phyloP scores from a whole-genome alignment of 23 red algal species.

The Cyanidiococcus yangmingshanensis region DNA sequence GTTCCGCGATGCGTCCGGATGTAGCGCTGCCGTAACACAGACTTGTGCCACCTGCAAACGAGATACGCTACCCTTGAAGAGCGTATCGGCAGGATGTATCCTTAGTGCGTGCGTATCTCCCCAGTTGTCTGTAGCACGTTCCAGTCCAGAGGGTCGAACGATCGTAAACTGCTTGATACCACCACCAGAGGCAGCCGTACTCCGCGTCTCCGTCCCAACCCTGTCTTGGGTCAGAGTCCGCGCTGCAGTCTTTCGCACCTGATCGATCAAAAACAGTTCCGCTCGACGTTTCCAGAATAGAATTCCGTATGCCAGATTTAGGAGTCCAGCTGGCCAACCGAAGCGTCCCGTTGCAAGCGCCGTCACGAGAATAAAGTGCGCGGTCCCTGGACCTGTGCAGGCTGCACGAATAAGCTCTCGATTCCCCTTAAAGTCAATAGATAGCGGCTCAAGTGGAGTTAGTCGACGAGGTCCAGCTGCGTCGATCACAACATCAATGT shows the following conservation, averaged over 20 bases:
- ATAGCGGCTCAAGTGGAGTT: background rate
- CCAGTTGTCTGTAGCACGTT: background rate
- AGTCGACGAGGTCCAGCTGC: background rate
- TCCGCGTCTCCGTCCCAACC: background rate
- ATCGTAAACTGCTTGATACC: constrained; percentile 9
- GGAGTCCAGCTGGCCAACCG: background rate
- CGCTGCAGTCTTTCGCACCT: background rate
- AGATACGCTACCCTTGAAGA: background rate
- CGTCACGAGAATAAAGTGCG: constrained; percentile 12
- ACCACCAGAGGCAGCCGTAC: background rate
- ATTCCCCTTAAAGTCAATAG: background rate
- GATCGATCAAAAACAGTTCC: constrained; percentile 12
- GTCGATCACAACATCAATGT: constrained; percentile 10
- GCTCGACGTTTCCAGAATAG: constrained; percentile 16
- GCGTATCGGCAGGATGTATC: background rate
- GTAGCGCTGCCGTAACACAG: background rate
- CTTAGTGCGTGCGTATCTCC: background rate
- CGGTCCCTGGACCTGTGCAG: background rate
- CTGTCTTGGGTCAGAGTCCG: background rate
- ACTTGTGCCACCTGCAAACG: constrained; percentile 15
- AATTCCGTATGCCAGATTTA: constrained; percentile 2
- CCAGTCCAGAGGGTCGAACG: background rate
- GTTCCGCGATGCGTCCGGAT: constrained; percentile 14
- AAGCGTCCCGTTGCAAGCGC: background rate
- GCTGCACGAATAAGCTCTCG: constrained; percentile 4